These are phyloP conservation scores for Trichoderma asperellum DNA, from an alignment of 2,329 filamentous ascomycete genomes.

Conservation along the genomic window DNA sequence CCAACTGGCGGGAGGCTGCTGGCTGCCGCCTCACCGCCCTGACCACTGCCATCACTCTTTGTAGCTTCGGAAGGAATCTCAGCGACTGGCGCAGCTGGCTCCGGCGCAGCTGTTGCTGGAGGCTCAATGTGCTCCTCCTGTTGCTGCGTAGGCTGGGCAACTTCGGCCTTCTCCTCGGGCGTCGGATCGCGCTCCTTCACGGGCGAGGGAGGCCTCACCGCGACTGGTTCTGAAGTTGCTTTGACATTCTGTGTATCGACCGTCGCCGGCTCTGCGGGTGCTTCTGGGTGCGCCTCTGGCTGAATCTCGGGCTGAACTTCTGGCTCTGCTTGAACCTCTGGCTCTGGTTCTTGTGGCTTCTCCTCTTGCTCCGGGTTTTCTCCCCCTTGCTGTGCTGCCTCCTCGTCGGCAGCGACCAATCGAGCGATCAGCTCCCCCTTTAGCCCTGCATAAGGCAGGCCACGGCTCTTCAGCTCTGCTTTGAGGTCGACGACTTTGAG, in stretches of 20 bases:
- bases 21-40: neutral
- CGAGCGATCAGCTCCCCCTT: conserved; percentile 73
- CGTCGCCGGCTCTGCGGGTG: neutral
- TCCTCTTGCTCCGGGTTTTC: neutral
- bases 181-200: conserved; percentile 10
- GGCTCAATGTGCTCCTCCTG: conserved; percentile 29
- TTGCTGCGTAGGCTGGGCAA: conserved; percentile 21
- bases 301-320: neutral
- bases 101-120: conserved; percentile 30
- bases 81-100: neutral
- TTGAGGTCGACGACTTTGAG: conserved; percentile 77
- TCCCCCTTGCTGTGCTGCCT: conserved; percentile 17
- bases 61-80: conserved; percentile 18
- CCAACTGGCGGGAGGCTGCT: conserved; percentile 20
- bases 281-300: neutral
- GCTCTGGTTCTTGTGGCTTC: conserved; percentile 11
- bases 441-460: conserved; percentile 69
- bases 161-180: conserved; percentile 27
- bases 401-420: conserved; percentile 47
- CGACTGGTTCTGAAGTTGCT: conserved; percentile 3
- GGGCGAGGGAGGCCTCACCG: neutral
- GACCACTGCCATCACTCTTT: conserved; percentile 16
- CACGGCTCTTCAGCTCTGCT: conserved; percentile 72
- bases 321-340: neutral
- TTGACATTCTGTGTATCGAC: neutral